Conservation (phyloP, 108 stramenopile genomes). For the Nitzschia putrida region DNA sequence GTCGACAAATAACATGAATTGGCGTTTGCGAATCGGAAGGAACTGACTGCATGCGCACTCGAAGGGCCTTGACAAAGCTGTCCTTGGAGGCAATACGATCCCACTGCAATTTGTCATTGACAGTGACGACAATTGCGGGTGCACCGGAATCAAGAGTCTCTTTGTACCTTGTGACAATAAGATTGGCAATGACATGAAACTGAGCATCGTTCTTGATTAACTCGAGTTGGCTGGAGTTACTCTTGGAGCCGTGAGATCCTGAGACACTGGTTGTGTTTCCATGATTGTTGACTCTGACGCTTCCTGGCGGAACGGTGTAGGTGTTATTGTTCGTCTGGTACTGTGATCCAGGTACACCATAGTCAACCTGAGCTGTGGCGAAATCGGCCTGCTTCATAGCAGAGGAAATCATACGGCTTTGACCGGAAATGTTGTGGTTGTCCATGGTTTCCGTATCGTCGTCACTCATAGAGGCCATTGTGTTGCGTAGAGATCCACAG, state of each 20-base stretch:
- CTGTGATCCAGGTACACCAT: background rate
- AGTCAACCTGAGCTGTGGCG: constrained; percentile 2
- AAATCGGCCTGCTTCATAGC: constrained; percentile 12
- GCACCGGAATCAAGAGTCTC: constrained; percentile 36
- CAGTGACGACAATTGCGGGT: constrained; percentile 35
- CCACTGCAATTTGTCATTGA: constrained; percentile 53
- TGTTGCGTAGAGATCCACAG: too few species aligned
- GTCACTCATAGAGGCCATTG: background rate
- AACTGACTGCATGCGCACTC: constrained; percentile 45
- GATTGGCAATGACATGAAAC: constrained; percentile 70
- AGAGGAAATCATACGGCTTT: constrained; percentile 11
- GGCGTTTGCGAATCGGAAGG: constrained; percentile 29
- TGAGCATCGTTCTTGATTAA: constrained; percentile 68
- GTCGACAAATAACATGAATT: constrained; percentile 53
- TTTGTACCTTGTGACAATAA: constrained; percentile 58
- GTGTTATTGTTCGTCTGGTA: too few species aligned
- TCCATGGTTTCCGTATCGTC: constrained; percentile 3
- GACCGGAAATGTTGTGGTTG: constrained; percentile 5
- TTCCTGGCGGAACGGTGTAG: too few species aligned
- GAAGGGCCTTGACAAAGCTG: constrained; percentile 69
- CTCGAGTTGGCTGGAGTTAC: constrained; percentile 26
- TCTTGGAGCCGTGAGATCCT: background rate
- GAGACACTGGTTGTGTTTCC: background rate
- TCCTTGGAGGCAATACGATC: constrained; percentile 53
- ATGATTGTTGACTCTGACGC: background rate